phyloP scores from a whole-genome alignment of 2,329 filamentous ascomycete species.

The Aspergillus sergii region DNA sequence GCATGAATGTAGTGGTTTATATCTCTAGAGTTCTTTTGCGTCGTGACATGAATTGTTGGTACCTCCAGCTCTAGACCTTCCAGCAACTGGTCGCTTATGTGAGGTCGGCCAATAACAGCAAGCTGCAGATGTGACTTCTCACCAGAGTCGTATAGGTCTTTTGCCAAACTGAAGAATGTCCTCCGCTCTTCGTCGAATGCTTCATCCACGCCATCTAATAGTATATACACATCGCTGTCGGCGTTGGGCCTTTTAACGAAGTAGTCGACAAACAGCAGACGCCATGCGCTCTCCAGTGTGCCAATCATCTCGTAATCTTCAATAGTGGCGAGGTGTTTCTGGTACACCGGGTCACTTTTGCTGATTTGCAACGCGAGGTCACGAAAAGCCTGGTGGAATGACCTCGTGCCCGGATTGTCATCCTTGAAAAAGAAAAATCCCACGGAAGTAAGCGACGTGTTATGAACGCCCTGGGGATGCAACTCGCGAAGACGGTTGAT shows the following conservation, averaged over 20 bases:
- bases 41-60: slow-evolving; percentile 47
- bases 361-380: slow-evolving; percentile 53
- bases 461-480: slow-evolving; percentile 29
- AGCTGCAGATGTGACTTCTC: slow-evolving; percentile 35
- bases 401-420: slow-evolving; percentile 51
- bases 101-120: slow-evolving; percentile 42
- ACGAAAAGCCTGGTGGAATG: slow-evolving; percentile 49
- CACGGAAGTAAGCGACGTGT: slow-evolving; percentile 29
- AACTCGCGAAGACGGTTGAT: slow-evolving; percentile 42
- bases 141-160: slow-evolving; percentile 23
- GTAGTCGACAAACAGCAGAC: slow-evolving; percentile 45
- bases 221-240: slow-evolving; percentile 44
- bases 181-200: slow-evolving; percentile 43
- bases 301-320: slow-evolving; percentile 46
- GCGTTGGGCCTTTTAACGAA: slow-evolving; percentile 35
- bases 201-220: slow-evolving; percentile 54
- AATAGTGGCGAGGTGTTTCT: slow-evolving; percentile 42
- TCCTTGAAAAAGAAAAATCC: slow-evolving; percentile 55
- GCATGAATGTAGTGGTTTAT: slow-evolving; percentile 48
- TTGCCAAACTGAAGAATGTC: slow-evolving; percentile 42
- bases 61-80: slow-evolving; percentile 36
- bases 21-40: slow-evolving; percentile 47
- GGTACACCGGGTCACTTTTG: slow-evolving; percentile 50
- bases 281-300: slow-evolving; percentile 49
- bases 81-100: slow-evolving; percentile 44